Evolutionary conservation across 2,329 filamentous ascomycete species (phyloP).

Genomic region (Alternaria incomplexa): DNA sequence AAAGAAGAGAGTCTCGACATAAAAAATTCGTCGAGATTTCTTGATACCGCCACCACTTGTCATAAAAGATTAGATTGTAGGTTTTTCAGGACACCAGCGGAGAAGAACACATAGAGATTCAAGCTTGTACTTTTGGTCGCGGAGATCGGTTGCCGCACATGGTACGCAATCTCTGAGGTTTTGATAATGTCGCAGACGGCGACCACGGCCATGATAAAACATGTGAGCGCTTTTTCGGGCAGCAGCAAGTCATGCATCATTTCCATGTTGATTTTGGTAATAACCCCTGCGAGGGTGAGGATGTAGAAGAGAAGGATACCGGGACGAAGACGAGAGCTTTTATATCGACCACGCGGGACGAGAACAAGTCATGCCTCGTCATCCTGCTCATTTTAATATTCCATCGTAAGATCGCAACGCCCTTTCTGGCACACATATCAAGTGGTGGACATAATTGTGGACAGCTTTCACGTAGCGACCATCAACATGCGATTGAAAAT

Average conservation of each 20-base stretch:
- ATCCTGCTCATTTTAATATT: no score
- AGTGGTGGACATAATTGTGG: rapidly evolving
- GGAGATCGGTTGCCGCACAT: rapidly evolving
- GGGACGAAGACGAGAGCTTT: neutral
- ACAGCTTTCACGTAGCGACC: no score
- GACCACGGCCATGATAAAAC: no score
- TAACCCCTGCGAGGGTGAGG: rapidly evolving
- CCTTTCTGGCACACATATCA: no score
- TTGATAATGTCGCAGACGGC: no score
- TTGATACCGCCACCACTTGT: neutral
- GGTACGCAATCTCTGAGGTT: no score
- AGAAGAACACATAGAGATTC: neutral
- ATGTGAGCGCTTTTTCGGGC: no score
- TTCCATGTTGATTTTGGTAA: no score
- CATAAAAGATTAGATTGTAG: neutral
- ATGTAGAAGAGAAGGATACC: neutral
- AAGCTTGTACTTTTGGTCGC: neutral
- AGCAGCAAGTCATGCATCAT: no score
- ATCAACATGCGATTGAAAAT: no score
- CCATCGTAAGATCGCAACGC: no score
- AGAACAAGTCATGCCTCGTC: no score
- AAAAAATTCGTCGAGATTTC: rapidly evolving
- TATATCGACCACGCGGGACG: neutral
- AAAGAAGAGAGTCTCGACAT: neutral
- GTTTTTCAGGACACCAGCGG: neutral